Conservation (phyloP, 2,329 filamentous ascomycete genomes). For the Teratosphaeria nubilosa region DNA sequence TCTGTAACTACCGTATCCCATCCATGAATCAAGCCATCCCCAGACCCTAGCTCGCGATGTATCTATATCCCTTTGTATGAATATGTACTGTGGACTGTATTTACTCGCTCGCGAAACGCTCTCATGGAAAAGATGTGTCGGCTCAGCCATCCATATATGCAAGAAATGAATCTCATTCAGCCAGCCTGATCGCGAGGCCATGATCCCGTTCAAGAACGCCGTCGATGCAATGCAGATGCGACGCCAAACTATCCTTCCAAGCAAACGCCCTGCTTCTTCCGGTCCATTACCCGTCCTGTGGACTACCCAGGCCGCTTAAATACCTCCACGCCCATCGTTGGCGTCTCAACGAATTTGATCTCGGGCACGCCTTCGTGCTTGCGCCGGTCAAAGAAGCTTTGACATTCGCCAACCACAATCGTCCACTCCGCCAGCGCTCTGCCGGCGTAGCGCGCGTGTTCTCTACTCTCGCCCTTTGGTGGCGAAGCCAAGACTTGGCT, state of each 20-base stretch:
- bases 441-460: constrained; percentile 52
- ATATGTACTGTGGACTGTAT: background rate
- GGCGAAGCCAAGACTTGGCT: constrained; percentile 12
- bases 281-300: background rate
- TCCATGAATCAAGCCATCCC: background rate
- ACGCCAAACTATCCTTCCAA: background rate
- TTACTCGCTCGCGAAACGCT: background rate
- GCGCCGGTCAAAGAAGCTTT: constrained; percentile 69
- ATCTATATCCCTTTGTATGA: background rate
- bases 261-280: background rate
- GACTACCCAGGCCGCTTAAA: constrained; percentile 30
- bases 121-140: background rate
- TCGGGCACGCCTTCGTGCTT: constrained; percentile 61
- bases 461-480: constrained; percentile 28
- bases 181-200: background rate
- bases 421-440: constrained; percentile 71
- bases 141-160: background rate
- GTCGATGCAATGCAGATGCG: background rate
- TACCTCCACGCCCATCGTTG: constrained; percentile 53
- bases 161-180: background rate
- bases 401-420: constrained; percentile 64
- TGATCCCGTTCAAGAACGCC: background rate
- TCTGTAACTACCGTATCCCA: background rate
- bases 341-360: constrained; percentile 60
- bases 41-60: background rate